Evolutionary conservation across 257 asterid genomes (phyloP), one percentile per base, ranked within the genome.

Genomic region (Nicotiana obtusifolia): DNA sequence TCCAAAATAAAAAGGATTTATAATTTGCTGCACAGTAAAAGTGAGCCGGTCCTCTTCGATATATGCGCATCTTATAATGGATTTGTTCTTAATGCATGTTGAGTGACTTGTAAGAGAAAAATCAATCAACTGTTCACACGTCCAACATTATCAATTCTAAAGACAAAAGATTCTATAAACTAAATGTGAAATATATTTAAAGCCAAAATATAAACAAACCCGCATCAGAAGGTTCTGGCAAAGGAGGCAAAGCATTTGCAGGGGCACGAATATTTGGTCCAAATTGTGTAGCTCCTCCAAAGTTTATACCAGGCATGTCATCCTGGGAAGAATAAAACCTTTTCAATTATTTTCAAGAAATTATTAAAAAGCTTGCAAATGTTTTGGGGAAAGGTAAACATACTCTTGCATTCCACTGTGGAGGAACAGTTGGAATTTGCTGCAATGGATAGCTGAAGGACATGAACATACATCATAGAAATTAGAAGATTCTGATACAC

Each of bases 381-480:
- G 31, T 66, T 37, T 54, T 19, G 44, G 81, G 13, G 56, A 64
- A 78, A 73, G 62, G 65, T 20, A 41, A 44, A 75, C 90, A 1
- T 82, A 88, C 91, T 75, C 49, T 81, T 49, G 67, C 76, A 22
- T 77, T 68, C 82, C 59, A 86, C 79, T 47, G 81, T 10, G 78
- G 52, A 30, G 30, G 69, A 49, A 49, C 62, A 47, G 60, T 49
- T 75, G 44, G 80, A 33, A 75, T 49, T 71, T 44, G 78, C 20
- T 41, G 78, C 78, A 71, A n/a, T 49, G 53, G 80, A 75, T 49
- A 24, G 81, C 93, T 90, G 88, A 87, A 83, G 75, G 56, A 86
- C 56, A 33, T 33, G 22, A 78, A 71, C 54, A n/a, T 60, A 80
- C 17, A 68, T 44, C 68, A 73, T 62, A 78, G 14, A 77, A 65